Conservation (phyloP, 129 eudicot genomes). For the Flaveria robusta region DNA sequence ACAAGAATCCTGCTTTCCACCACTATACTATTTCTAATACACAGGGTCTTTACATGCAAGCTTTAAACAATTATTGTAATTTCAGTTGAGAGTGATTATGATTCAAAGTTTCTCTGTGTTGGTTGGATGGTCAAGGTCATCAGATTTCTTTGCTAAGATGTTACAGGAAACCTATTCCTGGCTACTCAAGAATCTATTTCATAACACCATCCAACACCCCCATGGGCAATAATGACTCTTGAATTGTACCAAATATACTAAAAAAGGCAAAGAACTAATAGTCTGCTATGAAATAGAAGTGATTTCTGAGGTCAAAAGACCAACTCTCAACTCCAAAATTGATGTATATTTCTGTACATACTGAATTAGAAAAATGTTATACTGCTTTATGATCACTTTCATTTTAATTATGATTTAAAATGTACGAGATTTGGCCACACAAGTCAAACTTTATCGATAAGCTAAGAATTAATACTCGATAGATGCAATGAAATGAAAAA, state of each 20-base stretch:
- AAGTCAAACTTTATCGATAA: neutral
- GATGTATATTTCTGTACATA: neutral
- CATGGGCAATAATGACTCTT: neutral
- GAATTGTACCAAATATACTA: neutral
- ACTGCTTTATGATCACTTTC: neutral
- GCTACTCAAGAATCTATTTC: neutral
- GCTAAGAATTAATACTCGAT: neutral
- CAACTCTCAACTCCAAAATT: neutral
- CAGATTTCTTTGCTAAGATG: neutral
- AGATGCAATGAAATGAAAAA: conserved; percentile 21
- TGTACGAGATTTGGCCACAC: neutral
- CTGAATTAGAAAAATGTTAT: neutral
- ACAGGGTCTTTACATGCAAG: neutral
- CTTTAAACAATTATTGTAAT: no score
- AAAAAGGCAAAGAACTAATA: neutral
- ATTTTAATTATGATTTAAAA: neutral
- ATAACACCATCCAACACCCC: neutral
- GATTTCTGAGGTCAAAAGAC: neutral
- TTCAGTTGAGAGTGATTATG: neutral
- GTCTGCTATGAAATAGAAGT: neutral
- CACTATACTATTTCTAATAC: neutral
- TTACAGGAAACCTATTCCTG: no score
- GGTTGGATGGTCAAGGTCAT: neutral
- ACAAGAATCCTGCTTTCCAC: neutral
- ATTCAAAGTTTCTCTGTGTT: neutral